Percentiles rank a stretch among this genome's conserved stretches.
Evolutionary conservation across 805 yeast genomes (phyloP).

Genomic region (Wickerhamiella shivajii): DNA sequence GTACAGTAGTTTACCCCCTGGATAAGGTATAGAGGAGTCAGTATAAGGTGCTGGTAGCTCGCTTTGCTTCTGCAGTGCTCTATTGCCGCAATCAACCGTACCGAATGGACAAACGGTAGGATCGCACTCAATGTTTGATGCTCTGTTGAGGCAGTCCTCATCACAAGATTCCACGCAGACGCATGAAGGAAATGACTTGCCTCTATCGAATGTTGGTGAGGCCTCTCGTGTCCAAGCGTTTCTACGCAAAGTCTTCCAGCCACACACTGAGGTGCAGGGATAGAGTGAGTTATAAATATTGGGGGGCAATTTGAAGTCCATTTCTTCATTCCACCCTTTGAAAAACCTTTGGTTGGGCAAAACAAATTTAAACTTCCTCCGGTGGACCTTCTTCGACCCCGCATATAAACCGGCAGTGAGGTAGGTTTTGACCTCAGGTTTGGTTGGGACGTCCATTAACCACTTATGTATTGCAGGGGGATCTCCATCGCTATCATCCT

Average conservation of each 20-base stretch:
- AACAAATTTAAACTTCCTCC: too few species aligned
- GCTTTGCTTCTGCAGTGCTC: constrained; percentile 23
- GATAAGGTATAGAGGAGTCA: not conserved
- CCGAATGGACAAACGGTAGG: constrained; percentile 23
- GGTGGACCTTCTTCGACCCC: too few species aligned
- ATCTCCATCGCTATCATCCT: too few species aligned
- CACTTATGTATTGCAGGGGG: too few species aligned
- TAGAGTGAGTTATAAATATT: constrained; percentile 25
- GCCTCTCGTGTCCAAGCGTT: constrained; percentile 10
- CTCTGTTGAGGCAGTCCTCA: constrained; percentile 25
- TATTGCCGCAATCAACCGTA: constrained; percentile 26
- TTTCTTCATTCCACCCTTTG: not conserved
- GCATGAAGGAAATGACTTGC: constrained; percentile 12
- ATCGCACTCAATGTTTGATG: constrained; percentile 26
- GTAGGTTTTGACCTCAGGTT: too few species aligned
- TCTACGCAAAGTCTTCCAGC: constrained; percentile 22
- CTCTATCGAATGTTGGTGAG: constrained; percentile 1
- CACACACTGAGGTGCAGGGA: constrained; percentile 15
- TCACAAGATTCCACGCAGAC: constrained; percentile 22
- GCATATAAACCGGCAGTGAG: too few species aligned
- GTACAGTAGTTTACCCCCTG: constrained; percentile 5
- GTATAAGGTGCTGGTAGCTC: constrained; percentile 8
- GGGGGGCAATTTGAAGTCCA: constrained; percentile 24
- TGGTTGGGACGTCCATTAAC: too few species aligned
- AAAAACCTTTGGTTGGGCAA: too few species aligned